Evolutionary conservation across 2,329 filamentous ascomycete species (phyloP).

Genomic region (Colletotrichum caudatum): DNA sequence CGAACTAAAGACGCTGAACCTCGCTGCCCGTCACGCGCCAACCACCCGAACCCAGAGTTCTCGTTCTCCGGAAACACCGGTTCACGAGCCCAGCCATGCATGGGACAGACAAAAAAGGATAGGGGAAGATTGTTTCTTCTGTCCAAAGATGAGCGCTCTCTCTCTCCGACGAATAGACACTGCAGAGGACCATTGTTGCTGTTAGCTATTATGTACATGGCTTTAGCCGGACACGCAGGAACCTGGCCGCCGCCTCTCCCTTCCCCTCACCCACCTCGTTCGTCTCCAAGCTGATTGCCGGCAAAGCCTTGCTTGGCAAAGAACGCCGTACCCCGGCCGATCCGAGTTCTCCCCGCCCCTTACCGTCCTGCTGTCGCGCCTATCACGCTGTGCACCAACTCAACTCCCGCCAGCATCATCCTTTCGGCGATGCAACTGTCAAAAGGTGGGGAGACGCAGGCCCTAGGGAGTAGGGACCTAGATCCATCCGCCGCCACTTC

Average conservation of each 20-base stretch:
- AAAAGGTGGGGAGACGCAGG: slow-evolving; percentile 20
- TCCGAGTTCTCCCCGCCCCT: slow-evolving; percentile 33
- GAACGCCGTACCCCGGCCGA: slow-evolving; percentile 31
- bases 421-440: slow-evolving; percentile 20
- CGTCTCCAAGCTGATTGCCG: slow-evolving; percentile 23
- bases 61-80: slow-evolving; percentile 15
- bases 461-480: no score
- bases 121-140: slow-evolving; percentile 21
- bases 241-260: slow-evolving; percentile 26
- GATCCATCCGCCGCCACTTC: background rate
- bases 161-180: slow-evolving; percentile 10
- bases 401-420: slow-evolving; percentile 31
- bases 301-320: slow-evolving; percentile 24
- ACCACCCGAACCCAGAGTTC: slow-evolving; percentile 11
- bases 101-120: slow-evolving; percentile 24
- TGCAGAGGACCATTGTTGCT: slow-evolving; percentile 13
- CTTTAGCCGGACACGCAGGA: slow-evolving; percentile 32
- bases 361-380: slow-evolving; percentile 22
- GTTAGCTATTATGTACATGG: background rate
- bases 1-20: slow-evolving; percentile 1
- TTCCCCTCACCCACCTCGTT: no score
- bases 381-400: background rate
- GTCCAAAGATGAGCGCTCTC: slow-evolving; percentile 14
- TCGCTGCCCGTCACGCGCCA: slow-evolving; percentile 22
- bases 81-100: slow-evolving; percentile 19